Evolutionary conservation across 2,329 filamentous ascomycete genomes (phyloP), one percentile per base, ranked within the genome.

Genomic region (Rhynchosporium graminicola): DNA sequence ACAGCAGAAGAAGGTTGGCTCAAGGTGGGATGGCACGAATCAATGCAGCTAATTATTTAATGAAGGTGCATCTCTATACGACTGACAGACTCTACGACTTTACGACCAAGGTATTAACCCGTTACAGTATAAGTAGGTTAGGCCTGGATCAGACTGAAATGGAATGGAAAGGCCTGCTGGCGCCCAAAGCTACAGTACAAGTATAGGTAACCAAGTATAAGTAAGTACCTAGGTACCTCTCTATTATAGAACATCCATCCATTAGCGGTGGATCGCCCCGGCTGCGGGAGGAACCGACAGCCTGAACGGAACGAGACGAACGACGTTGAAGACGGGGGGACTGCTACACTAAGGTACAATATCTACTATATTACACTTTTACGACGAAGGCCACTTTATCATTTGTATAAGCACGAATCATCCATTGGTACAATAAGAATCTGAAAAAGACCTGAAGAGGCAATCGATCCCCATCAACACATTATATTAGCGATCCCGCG

Each of bases 211-310:
- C 20, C 1, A 20, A 20, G 20, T 20, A 20, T 20, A 20, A 20
- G 20, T 20, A 20, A 20, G 20, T 20, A 20, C 20, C 20, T 20
- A 1, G 20, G 20, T 20, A 20, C 20, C 20, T 20, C 1, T 20
- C 1, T 20, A 20, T 20, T 20, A 20, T 20, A 20, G 20, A 20
- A 20, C 20, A 20, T 20, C n/a, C n/a, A 31, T 12, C 29, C 31
- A 52, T 36, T 38, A 26, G 48, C 15, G 48, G 31, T 52, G 31
- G 29, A 55, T 55, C 52, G 28, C 26, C 52, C 50, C 40, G 55
- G 43, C 40, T 20, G 55, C 42, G 55, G 55, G 45, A 47, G 43
- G 42, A 43, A 38, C 45, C 42, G 55, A 26, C 38, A 56, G 55
- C 43, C 50, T 54, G 50, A 13, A 40, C 10, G 36, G 38, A 28